A percentile compares a stretch with the other conserved stretches of the same genome.
Conservation (phyloP, 179 eudicot genomes). For the Drosera spatulata region DNA sequence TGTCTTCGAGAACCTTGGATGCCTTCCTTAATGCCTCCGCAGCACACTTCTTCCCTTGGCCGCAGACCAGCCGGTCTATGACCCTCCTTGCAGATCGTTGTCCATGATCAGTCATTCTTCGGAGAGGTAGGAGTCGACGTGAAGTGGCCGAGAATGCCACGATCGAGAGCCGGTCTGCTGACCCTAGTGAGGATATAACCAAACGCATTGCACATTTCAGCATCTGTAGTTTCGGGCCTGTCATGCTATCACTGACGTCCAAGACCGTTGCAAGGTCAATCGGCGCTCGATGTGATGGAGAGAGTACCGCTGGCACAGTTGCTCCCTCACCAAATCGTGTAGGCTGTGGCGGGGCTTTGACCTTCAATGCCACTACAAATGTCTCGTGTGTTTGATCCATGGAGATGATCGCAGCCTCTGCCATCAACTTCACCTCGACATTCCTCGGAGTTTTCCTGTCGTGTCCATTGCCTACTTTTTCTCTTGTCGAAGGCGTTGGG, state of each 20-base stretch:
- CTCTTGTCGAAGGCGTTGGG: too few species aligned
- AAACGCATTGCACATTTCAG: constrained; percentile 68
- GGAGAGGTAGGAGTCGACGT: constrained; percentile 51
- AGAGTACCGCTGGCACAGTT: constrained; percentile 5
- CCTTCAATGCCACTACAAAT: constrained; percentile 39
- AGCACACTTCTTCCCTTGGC: constrained; percentile 40
- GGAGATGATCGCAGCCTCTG: too few species aligned
- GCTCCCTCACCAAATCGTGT: not conserved
- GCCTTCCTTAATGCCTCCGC: constrained; percentile 66
- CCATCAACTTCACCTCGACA: too few species aligned
- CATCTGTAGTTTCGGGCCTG: constrained; percentile 57
- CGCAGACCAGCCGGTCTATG: constrained; percentile 44
- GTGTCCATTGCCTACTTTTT: too few species aligned
- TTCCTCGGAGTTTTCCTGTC: too few species aligned
- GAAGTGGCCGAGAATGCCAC: constrained; percentile 67
- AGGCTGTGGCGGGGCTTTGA: constrained; percentile 52
- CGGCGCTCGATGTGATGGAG: constrained; percentile 33
- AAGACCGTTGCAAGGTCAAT: constrained; percentile 61
- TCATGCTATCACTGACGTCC: constrained; percentile 71
- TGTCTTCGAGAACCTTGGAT: constrained; percentile 36
- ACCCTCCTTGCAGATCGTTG: constrained; percentile 52
- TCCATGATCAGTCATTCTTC: constrained; percentile 29
- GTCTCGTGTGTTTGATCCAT: too few species aligned
- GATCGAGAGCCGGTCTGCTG: constrained; percentile 49
- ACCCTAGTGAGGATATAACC: constrained; percentile 47